Evolutionary conservation across 2,329 filamentous ascomycete species (phyloP), one percentile per base, ranked within the genome.

Genomic region (Chaetothyriales sp.): DNA sequence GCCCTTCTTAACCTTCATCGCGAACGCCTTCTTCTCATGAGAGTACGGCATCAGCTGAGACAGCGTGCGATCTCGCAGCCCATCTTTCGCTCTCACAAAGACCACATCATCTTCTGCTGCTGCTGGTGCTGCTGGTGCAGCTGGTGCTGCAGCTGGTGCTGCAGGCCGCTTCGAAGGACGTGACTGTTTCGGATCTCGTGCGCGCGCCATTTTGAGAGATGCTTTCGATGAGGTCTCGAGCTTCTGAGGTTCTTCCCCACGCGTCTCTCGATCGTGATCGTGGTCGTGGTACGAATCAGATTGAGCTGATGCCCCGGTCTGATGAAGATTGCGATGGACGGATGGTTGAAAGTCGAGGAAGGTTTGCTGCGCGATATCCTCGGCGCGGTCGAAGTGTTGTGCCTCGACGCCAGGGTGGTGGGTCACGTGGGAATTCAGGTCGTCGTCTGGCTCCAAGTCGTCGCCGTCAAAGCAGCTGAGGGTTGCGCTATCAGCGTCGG

Each of bases 1-100:
- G 1, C 64, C 65, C 44, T 63, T 59, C 9, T 63, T 54, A 0
- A 53, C 47, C 32, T 62, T 57, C 25, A 66, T 65, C 1, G 55
- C 56, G 18, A 61, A 58, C 18, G 32, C 32, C 32, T 39, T 39
- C 5, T 5, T 1, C 15, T 39, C 32, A 5, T 39, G 32, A 2
- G 32, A 39, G 32, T 39, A 39, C 10, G 32, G 32, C 32, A 39
- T 15, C 7, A 39, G 32, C 12, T 39, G 32, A 15, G 32, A 15
- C 32, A 39, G 32, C 32, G 32, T 39, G 32, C 32, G 32, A 15
- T 39, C 32, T 15, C 10, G 32, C 32, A 39, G 32, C 12, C 32
- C 32, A 39, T 39, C 32, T 15, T 15, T 39, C 32, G 8, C 32
- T 39, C 32, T 10, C 32, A 39, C 10, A 15, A 15, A 5, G 10